Base-by-base conservation (phyloP, 257 asterid species). In the Eucommia ulmoides region DNA sequence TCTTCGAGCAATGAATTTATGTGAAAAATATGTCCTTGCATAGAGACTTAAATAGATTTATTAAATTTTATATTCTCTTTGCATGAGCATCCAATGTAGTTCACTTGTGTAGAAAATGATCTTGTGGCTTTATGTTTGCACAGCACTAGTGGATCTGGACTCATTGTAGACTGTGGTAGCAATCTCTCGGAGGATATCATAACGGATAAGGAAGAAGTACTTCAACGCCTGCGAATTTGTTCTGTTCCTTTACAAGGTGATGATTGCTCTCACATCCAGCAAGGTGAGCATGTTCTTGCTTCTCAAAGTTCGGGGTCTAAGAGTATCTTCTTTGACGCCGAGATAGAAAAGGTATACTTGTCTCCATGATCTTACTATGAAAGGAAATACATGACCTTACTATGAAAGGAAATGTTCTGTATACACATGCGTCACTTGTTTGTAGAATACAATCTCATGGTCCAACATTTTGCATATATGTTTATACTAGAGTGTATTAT, bases 231-330 rank as follows among this genome's bases (percentile, higher is more conserved):
- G 22, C 82, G 82, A 22, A 59, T 74, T 45, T 78, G 91, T 41
- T 77, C 91, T 14, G 52, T 53, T 65, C 83, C 85, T 50, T 65
- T 80, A 52, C 71, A 74, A 55, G 74, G 72, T 50, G 74, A 60
- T 51, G 73, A 70, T 47, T 80, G 91, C 68, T 59, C 67, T 15
- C 64, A 59, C 42, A 48, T 80, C 33, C 55, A 52, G 25, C 26
- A 33, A 23, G 54, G 62, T 4, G 41, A 53, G 5, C 53, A 18
- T 16, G 60, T 61, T 52, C 63, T 53, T 55, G 72, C 72, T 46
- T 46, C 35, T 42, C 25, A 26, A 29, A 65, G 38, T 24, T 18
- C 41, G 12, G 26, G 33, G 19, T 23, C 8, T 47, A 45, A 25
- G 23, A 46, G 35, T 42, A 48, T 58, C 21, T 58, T 65, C 60